These are phyloP conservation scores for Mortierella sp. DNA, from an alignment of 371 early-diverging fungal species.

Conservation along the genomic window DNA sequence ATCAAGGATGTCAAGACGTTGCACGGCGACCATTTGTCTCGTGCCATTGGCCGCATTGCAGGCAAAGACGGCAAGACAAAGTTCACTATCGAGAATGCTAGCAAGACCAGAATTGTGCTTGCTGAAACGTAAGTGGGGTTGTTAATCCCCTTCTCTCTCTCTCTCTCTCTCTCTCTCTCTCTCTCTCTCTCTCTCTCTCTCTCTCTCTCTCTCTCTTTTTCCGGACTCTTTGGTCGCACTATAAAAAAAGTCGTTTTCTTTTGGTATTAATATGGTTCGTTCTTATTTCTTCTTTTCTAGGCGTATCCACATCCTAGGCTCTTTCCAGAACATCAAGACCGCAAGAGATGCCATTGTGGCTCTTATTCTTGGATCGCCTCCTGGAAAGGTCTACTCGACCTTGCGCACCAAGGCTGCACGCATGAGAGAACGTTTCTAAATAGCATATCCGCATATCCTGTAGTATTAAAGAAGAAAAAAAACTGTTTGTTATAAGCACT, in stretches of 20 bases:
- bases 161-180: not conserved
- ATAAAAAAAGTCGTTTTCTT: not conserved
- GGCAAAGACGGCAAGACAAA: slow-evolving; percentile 99
- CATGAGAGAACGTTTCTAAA: slow-evolving; percentile 93
- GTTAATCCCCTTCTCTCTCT: not conserved
- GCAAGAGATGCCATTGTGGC: slow-evolving; percentile 96
- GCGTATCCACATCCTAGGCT: slow-evolving; percentile 97
- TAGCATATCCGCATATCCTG: not conserved
- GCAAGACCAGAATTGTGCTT: slow-evolving; percentile 96
- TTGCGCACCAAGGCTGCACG: slow-evolving; percentile 89
- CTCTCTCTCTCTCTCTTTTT: not conserved
- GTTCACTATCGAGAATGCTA: slow-evolving; percentile 97
- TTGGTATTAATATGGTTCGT: not conserved
- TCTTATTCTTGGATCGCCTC: slow-evolving; percentile 97
- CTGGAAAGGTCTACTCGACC: slow-evolving; percentile 97
- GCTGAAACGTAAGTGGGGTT: slow-evolving; percentile 86
- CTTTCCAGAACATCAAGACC: slow-evolving; percentile 96
- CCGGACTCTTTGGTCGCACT: not conserved
- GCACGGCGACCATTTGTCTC: slow-evolving; percentile 94
- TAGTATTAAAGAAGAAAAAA: not conserved
- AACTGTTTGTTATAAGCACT: not conserved
- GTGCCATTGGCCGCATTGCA: slow-evolving; percentile 99
- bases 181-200: no score
- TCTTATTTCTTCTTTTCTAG: slow-evolving; percentile 30
- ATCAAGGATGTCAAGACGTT: slow-evolving; percentile 98